Percentiles rank a stretch among this genome's conserved stretches.
phyloP scores from a whole-genome alignment of 768 basidiomycete genomes.

The Trametes punicea region DNA sequence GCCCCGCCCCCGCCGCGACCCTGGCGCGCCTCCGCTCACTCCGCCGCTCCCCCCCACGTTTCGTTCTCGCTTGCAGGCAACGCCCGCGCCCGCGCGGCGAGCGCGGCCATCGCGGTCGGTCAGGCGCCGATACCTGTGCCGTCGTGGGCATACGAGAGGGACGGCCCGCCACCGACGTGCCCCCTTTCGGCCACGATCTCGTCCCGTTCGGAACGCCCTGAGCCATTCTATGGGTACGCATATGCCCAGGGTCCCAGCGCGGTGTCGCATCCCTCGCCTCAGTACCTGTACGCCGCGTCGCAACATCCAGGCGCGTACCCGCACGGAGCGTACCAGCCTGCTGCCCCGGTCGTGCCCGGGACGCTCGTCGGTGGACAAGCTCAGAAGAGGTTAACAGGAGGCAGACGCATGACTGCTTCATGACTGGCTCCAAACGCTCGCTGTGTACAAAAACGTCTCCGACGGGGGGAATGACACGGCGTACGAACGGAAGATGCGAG shows the following conservation, averaged over 20 bases:
- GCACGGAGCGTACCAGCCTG: background rate
- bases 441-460: background rate
- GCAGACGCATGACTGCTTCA: constrained; percentile 14
- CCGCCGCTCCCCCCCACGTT: background rate
- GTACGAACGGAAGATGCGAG: background rate
- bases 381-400: constrained; percentile 8
- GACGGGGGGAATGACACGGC: background rate
- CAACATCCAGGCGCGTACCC: background rate
- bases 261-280: background rate
- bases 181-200: background rate
- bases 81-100: constrained; percentile 10
- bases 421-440: background rate
- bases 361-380: constrained; percentile 1
- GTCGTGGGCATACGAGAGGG: constrained; percentile 18
- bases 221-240: background rate
- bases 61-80: constrained; percentile 3
- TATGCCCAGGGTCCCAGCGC: background rate
- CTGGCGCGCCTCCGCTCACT: background rate
- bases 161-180: constrained; percentile 13
- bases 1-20: constrained; percentile 21
- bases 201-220: background rate
- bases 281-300: background rate
- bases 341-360: background rate
- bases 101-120: background rate
- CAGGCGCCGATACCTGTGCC: constrained; percentile 1